A percentile compares a stretch with the other conserved stretches of the same genome.
These are phyloP conservation scores for Trichosporon asahii DNA, from an alignment of 1,284 basidiomycete genomes.

Conservation along the genomic window DNA sequence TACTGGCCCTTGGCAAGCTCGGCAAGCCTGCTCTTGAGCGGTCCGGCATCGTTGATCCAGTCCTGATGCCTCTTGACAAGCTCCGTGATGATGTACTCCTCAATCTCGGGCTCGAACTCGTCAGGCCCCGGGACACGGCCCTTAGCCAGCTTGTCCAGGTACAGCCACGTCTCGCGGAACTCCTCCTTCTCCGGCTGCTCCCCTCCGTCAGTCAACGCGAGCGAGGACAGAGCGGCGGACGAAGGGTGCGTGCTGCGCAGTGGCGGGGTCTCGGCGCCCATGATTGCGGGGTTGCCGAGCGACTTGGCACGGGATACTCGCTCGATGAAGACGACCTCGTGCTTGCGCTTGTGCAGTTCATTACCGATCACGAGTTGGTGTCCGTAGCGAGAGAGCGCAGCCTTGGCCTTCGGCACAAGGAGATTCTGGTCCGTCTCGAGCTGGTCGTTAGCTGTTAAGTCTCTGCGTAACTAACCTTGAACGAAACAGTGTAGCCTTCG, in stretches of 20 bases:
- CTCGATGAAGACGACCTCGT: slow-evolving; percentile 83
- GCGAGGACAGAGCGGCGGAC: not conserved
- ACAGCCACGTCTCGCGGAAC: slow-evolving; percentile 69
- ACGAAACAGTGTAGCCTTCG: slow-evolving; percentile 88
- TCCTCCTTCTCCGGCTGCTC: slow-evolving; percentile 38
- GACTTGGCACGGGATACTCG: slow-evolving; percentile 20
- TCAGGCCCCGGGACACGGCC: slow-evolving; percentile 23
- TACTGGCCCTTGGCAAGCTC: not conserved
- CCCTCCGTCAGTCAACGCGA: not conserved
- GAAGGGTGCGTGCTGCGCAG: slow-evolving; percentile 8
- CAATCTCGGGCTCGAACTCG: slow-evolving; percentile 62
- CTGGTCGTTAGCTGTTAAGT: slow-evolving; percentile 53
- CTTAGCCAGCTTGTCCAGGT: slow-evolving; percentile 58
- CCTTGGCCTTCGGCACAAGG: slow-evolving; percentile 84
- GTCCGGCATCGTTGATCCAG: slow-evolving; percentile 57
- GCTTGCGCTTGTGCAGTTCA: slow-evolving; percentile 81
- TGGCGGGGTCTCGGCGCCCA: slow-evolving; percentile 19
- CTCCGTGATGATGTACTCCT: slow-evolving; percentile 81
- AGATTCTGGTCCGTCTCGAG: slow-evolving; percentile 85
- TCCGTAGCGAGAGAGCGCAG: slow-evolving; percentile 85
- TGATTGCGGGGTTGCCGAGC: slow-evolving; percentile 13
- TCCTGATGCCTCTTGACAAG: slow-evolving; percentile 67
- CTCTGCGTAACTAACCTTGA: slow-evolving; percentile 68
- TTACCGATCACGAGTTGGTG: slow-evolving; percentile 98
- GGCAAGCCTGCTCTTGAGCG: not conserved